Percentiles rank a stretch among this genome's conserved stretches.
phyloP scores from a whole-genome alignment of 306 rosid species.

The Prunus dulcis region DNA sequence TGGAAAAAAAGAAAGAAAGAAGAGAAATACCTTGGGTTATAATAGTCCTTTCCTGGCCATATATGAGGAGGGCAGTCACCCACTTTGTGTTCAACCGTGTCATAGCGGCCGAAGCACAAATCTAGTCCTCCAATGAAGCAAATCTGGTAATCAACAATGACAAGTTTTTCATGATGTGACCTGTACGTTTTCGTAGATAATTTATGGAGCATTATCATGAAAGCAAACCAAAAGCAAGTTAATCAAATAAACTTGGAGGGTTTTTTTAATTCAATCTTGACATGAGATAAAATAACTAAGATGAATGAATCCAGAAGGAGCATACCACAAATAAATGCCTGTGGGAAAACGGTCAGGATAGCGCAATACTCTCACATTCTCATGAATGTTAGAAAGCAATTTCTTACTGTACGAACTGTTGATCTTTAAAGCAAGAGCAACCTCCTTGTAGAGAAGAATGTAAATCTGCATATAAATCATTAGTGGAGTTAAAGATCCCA shows the following conservation, averaged over 20 bases:
- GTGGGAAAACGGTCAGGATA: slow-evolving; percentile 45
- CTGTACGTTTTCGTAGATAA: slow-evolving; percentile 22
- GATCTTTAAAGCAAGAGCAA: slow-evolving; percentile 46
- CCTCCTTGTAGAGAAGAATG: slow-evolving; percentile 52
- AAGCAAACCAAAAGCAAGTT: not conserved
- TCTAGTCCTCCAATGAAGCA: slow-evolving; percentile 53
- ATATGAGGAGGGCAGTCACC: slow-evolving; percentile 40
- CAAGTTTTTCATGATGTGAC: slow-evolving; percentile 57
- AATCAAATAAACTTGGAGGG: not conserved
- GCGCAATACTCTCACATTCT: slow-evolving; percentile 44
- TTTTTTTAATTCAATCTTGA: not conserved
- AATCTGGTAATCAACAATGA: slow-evolving; percentile 43
- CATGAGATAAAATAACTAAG: not conserved
- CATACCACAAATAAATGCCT: slow-evolving; percentile 46
- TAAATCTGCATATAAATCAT: slow-evolving; percentile 32
- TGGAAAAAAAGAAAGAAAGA: not conserved
- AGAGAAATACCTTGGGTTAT: slow-evolving; percentile 43
- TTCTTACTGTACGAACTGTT: slow-evolving; percentile 44
- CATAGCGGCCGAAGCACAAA: slow-evolving; percentile 52
- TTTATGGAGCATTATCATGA: not conserved
- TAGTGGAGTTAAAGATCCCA: not conserved
- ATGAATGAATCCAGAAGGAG: not conserved
- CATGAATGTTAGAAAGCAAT: slow-evolving; percentile 38
- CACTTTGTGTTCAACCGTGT: slow-evolving; percentile 44
- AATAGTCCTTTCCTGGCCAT: slow-evolving; percentile 57